phyloP scores from a whole-genome alignment of 129 eudicot genomes.

The sunflower (Helianthus annuus) region DNA sequence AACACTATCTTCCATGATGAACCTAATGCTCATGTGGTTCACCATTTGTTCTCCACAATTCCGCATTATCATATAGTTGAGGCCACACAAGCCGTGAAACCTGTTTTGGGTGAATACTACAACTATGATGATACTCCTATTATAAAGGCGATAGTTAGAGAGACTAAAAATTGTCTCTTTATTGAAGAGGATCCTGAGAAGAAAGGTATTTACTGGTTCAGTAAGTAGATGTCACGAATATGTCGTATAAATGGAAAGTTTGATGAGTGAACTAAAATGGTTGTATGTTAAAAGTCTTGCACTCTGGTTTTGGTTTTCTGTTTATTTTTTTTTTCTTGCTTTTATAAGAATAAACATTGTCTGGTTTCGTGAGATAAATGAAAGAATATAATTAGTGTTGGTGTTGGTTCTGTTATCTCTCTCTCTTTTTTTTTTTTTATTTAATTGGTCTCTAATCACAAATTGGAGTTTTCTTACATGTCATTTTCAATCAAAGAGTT shows the following conservation, averaged over 20 bases:
- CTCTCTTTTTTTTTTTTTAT: too few species aligned
- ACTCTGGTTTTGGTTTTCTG: not conserved
- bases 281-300: not conserved
- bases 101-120: slow-evolving; percentile 38
- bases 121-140: slow-evolving; percentile 37
- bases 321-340: too few species aligned
- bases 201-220: slow-evolving; percentile 43
- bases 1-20: slow-evolving; percentile 30
- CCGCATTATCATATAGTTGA: slow-evolving; percentile 43
- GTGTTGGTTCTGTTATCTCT: too few species aligned
- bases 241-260: not conserved
- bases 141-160: slow-evolving; percentile 39
- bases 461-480: too few species aligned
- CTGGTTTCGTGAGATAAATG: too few species aligned
- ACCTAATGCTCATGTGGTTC: slow-evolving; percentile 36
- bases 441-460: too few species aligned
- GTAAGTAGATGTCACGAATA: slow-evolving; percentile 13
- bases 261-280: not conserved
- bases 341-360: too few species aligned
- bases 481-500: too few species aligned
- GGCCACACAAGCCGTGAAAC: slow-evolving; percentile 40
- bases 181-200: slow-evolving; percentile 34
- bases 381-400: too few species aligned
- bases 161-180: slow-evolving; percentile 38
- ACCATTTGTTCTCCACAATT: slow-evolving; percentile 44